phyloP scores from a whole-genome alignment of 2,329 filamentous ascomycete genomes.

The Beauveria scarabaeidicola region DNA sequence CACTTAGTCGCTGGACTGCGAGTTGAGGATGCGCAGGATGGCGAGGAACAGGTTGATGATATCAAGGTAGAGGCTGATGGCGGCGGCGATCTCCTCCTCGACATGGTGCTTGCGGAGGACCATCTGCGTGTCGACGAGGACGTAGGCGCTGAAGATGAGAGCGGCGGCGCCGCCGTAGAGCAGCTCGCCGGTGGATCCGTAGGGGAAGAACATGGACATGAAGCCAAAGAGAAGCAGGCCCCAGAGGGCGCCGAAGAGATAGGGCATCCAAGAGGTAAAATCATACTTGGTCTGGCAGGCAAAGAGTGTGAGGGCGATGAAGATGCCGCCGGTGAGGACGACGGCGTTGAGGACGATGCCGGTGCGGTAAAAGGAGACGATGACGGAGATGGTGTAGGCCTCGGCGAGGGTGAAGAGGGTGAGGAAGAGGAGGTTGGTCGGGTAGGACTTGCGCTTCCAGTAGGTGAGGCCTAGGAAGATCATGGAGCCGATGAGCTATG shows the following conservation, averaged over 20 bases:
- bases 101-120: slow-evolving; percentile 94
- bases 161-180: slow-evolving; percentile 75
- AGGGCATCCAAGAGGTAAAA: slow-evolving; percentile 95
- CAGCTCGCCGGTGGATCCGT: slow-evolving; percentile 73
- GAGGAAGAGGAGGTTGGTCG: slow-evolving; percentile 89
- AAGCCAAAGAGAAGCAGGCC: slow-evolving; percentile 86
- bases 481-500: slow-evolving; percentile 66
- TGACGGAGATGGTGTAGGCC: slow-evolving; percentile 86
- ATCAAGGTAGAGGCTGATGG: slow-evolving; percentile 91
- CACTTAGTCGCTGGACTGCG: slow-evolving; percentile 79
- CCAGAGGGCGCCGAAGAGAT: slow-evolving; percentile 87
- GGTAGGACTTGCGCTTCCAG: slow-evolving; percentile 95
- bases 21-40: slow-evolving; percentile 93
- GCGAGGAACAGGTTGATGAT: slow-evolving; percentile 95
- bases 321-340: slow-evolving; percentile 76
- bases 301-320: slow-evolving; percentile 73
- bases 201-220: slow-evolving; percentile 82
- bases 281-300: slow-evolving; percentile 98
- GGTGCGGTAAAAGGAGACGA: slow-evolving; percentile 83
- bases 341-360: slow-evolving; percentile 84
- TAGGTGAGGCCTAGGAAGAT: slow-evolving; percentile 80
- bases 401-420: slow-evolving; percentile 83
- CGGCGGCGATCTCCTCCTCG: slow-evolving; percentile 93
- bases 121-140: slow-evolving; percentile 92
- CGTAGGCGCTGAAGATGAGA: slow-evolving; percentile 87